Percentiles rank a stretch among this genome's conserved stretches.
Conservation (phyloP, 2,329 filamentous ascomycete species). For the Cryphonectria japonica region DNA sequence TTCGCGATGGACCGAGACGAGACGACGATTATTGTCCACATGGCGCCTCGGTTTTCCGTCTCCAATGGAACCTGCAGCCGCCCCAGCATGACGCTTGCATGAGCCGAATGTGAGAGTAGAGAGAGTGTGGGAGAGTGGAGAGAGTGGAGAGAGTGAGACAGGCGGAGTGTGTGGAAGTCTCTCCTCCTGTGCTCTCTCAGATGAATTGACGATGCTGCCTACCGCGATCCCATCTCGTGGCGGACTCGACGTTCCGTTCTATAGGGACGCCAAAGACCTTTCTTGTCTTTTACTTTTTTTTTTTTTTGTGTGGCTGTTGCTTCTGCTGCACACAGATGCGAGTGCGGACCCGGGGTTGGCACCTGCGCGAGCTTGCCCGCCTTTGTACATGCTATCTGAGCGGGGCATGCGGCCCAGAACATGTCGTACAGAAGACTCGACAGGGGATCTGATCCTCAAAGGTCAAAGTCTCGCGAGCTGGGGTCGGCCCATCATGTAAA, state of each 20-base stretch:
- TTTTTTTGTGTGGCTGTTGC: not conserved
- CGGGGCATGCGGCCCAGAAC: constrained; percentile 23
- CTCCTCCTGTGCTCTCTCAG: not conserved
- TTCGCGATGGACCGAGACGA: not conserved
- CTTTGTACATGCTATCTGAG: constrained; percentile 7
- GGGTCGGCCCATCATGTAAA: no score
- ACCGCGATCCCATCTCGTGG: not conserved
- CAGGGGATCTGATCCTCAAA: constrained; percentile 14
- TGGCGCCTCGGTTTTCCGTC: not conserved
- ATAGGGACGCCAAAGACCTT: not conserved
- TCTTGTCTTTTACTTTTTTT: not conserved
- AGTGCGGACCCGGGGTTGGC: not conserved
- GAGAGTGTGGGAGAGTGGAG: not conserved
- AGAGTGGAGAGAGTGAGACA: not conserved
- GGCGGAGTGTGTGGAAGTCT: not conserved
- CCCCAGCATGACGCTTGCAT: not conserved
- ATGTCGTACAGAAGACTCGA: constrained; percentile 26
- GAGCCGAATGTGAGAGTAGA: not conserved
- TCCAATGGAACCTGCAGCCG: not conserved
- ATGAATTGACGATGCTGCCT: not conserved
- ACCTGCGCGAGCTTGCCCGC: not conserved
- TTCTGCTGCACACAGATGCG: not conserved
- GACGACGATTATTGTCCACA: not conserved
- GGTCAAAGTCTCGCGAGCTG: constrained; percentile 15
- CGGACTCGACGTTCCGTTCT: not conserved